Evolutionary conservation across 331 rosid species (phyloP).

Genomic region (Telfairia occidentalis): DNA sequence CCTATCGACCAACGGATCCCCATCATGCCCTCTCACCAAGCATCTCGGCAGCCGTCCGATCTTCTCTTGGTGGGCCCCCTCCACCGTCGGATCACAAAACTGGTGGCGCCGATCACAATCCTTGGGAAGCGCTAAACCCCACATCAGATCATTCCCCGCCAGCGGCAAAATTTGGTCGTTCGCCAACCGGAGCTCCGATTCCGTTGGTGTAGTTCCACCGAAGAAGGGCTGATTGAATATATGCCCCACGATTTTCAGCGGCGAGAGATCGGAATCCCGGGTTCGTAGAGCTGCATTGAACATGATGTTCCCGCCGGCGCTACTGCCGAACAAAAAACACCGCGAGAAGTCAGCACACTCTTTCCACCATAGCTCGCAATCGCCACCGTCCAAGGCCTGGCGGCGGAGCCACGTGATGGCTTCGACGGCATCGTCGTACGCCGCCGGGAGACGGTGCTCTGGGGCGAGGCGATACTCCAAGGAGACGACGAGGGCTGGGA

Average conservation of each 20-base stretch:
- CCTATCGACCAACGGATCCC: constrained; percentile 61
- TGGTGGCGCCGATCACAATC: constrained; percentile 53
- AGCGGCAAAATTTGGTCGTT: constrained; percentile 30
- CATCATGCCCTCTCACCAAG: constrained; percentile 41
- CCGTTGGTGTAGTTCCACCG: constrained; percentile 37
- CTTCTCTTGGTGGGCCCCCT: constrained; percentile 5
- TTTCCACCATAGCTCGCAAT: too few relatives aligned
- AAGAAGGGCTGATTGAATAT: constrained; percentile 40
- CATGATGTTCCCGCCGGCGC: constrained; percentile 49
- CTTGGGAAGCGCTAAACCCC: too few relatives aligned
- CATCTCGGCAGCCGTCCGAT: constrained; percentile 58
- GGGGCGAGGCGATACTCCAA: constrained; percentile 69
- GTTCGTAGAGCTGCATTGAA: constrained; percentile 47
- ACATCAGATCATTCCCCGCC: too few relatives aligned
- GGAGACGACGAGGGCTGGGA: constrained; percentile 38
- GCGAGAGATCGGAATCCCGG: constrained; percentile 29
- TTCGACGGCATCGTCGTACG: constrained; percentile 60
- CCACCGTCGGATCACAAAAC: constrained; percentile 40
- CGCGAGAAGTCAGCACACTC: too few relatives aligned
- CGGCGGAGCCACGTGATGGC: constrained; percentile 34
- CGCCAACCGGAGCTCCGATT: constrained; percentile 30
- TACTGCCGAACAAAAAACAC: too few relatives aligned
- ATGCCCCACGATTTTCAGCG: constrained; percentile 35
- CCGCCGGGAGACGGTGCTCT: constrained; percentile 80
- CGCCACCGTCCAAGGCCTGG: constrained; percentile 24